Conservation (phyloP, 169 alveolate genomes). For the Eimeria brunetti region DNA sequence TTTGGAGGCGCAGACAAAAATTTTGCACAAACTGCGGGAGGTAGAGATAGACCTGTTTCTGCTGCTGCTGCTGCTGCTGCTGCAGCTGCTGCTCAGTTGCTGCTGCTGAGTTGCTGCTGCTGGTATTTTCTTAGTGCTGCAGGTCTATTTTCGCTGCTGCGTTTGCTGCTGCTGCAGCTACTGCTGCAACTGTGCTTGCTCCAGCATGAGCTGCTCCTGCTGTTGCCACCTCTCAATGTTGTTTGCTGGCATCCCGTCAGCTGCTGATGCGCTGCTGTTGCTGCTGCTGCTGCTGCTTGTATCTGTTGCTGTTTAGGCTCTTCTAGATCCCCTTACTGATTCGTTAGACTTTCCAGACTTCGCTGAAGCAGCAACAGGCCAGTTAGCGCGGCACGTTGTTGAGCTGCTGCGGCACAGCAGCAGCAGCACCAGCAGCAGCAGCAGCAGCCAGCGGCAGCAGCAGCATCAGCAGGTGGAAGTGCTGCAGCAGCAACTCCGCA, state of each 20-base stretch:
- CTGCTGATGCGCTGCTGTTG: constrained; percentile 24
- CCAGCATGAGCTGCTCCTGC: neutral
- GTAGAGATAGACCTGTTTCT: neutral
- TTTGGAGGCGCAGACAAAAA: constrained; percentile 44
- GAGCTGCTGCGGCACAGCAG: constrained; percentile 49
- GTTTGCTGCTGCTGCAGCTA: constrained; percentile 10
- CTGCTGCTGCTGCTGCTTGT: neutral
- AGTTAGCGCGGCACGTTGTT: constrained; percentile 5
- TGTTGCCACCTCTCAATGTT: neutral
- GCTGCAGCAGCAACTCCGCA: constrained; percentile 48
- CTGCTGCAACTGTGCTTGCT: neutral
- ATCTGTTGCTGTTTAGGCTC: constrained; percentile 29
- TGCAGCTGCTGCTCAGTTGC: constrained; percentile 6
- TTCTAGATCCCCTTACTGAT: constrained; percentile 56
- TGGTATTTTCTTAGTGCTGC: neutral
- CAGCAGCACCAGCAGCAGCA: constrained; percentile 40
- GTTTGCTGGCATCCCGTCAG: neutral
- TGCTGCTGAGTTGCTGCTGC: neutral
- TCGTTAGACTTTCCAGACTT: neutral
- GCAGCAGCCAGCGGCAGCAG: neutral
- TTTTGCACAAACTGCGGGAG: constrained; percentile 40
- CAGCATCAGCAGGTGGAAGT: constrained; percentile 20
- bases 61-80: constrained; percentile 31
- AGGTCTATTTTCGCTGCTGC: neutral
- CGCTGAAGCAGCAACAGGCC: neutral